Evolutionary conservation across 1,284 basidiomycete genomes (phyloP), one percentile per base, ranked within the genome.

Genomic region (Cutaneotrichosporon spelunceum): DNA sequence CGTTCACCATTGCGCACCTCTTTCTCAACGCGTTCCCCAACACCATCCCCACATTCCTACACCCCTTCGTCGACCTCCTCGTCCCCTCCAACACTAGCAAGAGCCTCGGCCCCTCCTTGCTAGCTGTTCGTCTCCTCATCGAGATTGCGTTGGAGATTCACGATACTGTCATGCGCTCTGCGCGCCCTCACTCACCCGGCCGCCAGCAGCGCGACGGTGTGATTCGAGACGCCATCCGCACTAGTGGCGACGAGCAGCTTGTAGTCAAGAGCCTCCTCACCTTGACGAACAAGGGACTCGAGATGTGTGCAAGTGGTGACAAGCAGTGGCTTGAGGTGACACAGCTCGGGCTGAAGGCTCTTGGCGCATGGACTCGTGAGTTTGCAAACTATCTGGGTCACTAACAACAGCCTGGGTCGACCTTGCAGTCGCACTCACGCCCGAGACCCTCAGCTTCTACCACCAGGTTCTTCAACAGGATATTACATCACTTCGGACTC

Each of bases 1-100:
- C 93, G 19, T 94, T 97, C 81, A 95, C 93, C n/a, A 83, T 98
- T 53, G 90, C 95, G 0, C 85, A 97, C 61, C 87, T 99, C 78
- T 95, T 99, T 81, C 84, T 98, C 55, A 88, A 89, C 81, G 88
- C 90, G 16, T 78, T 76, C 62, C 74, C 78, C 11, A 57, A 65
- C 26, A 70, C 63, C 56, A 69, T 78, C n/a, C 73, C 77, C 19
- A 69, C 72, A 24, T 77, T 79, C 61, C 72, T 80, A n/a, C 74
- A 75, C 61, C 74, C 78, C 1, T 76, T 79, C 83, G 66, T 84
- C 78, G 57, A 70, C 65, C 66, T 74, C 53, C 73, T 81, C 70
- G 59, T 68, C 7, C 67, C 72, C 2, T 65, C 70, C 34, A 66
- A 72, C 53, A 68, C 69, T 19, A 61, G 60, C 42, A 56, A 79